Conservation (phyloP, 768 basidiomycete species). For the Panaeolus papilionaceus region DNA sequence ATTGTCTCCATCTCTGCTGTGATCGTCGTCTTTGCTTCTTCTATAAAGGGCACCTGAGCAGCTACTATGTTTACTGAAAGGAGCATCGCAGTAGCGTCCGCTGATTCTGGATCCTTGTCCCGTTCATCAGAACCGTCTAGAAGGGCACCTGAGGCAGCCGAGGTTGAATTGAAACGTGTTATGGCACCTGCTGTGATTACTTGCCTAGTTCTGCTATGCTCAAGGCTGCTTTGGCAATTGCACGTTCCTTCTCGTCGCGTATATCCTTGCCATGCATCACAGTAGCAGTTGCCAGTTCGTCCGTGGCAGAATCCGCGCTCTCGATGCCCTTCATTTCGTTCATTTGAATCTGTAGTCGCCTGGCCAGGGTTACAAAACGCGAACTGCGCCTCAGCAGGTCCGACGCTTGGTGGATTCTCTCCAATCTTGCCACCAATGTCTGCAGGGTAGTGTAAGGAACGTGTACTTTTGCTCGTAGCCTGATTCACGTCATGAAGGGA, state of each 20-base stretch:
- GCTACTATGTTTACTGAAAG: conserved; percentile 77
- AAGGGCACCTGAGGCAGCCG: conserved; percentile 48
- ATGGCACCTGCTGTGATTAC: conserved; percentile 32
- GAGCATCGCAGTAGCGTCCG: conserved; percentile 53
- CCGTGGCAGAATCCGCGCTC: conserved; percentile 23
- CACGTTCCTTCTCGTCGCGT: conserved; percentile 85
- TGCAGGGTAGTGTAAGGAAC: conserved; percentile 81
- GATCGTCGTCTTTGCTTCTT: conserved; percentile 71
- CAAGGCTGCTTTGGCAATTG: conserved; percentile 92
- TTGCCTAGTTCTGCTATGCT: conserved; percentile 90
- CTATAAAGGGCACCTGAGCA: conserved; percentile 72
- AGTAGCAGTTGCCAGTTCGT: conserved; percentile 30
- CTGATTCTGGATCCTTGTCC: conserved; percentile 24
- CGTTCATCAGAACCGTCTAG: conserved; percentile 48
- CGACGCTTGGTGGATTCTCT: conserved; percentile 81
- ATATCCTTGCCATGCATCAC: conserved; percentile 41
- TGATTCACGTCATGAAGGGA: conserved; percentile 38
- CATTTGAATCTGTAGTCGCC: conserved; percentile 89
- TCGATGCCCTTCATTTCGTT: conserved; percentile 58
- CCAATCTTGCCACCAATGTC: conserved; percentile 71
- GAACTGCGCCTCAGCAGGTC: conserved; percentile 86
- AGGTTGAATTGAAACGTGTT: conserved; percentile 2
- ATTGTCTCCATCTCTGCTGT: conserved; percentile 90
- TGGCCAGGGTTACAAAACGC: conserved; percentile 83
- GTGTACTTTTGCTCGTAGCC: conserved; percentile 87